These are phyloP conservation scores for Rhynchosporium agropyri DNA, from an alignment of 2,329 filamentous ascomycete genomes.

Conservation along the genomic window DNA sequence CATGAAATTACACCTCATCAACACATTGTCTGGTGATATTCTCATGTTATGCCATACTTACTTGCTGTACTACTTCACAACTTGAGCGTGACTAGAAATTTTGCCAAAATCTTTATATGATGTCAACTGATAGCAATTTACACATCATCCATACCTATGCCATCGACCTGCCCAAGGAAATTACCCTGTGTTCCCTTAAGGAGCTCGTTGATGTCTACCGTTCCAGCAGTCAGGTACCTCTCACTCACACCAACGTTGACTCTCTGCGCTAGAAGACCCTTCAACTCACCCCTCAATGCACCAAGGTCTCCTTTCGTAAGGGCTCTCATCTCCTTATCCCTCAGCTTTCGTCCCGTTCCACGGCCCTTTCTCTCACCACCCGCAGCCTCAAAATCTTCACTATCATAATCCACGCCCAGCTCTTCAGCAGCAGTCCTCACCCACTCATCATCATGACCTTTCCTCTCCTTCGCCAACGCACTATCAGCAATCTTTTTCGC, in stretches of 20 bases:
- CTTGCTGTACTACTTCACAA: background rate
- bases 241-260: constrained; percentile 89
- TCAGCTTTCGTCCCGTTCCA: constrained; percentile 72
- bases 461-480: constrained; percentile 83
- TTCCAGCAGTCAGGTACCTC: constrained; percentile 78
- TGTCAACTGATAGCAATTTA: constrained; percentile 5
- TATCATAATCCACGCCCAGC: constrained; percentile 90
- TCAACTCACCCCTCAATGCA: constrained; percentile 71
- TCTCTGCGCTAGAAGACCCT: constrained; percentile 67
- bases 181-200: constrained; percentile 62
- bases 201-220: constrained; percentile 80
- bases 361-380: constrained; percentile 64
- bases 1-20: too few relatives aligned
- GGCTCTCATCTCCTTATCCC: constrained; percentile 69
- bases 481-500: constrained; percentile 89
- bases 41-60: too few relatives aligned
- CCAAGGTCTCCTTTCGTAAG: constrained; percentile 75
- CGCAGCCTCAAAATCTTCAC: constrained; percentile 74
- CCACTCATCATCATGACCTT: constrained; percentile 81
- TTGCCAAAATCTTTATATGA: background rate
- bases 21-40: too few relatives aligned
- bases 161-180: constrained; percentile 42
- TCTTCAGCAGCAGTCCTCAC: constrained; percentile 84
- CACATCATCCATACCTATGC: constrained; percentile 41
- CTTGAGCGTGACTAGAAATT: background rate